Evolutionary conservation across 768 basidiomycete genomes (phyloP).

Genomic region (Boletus subparvulus): DNA sequence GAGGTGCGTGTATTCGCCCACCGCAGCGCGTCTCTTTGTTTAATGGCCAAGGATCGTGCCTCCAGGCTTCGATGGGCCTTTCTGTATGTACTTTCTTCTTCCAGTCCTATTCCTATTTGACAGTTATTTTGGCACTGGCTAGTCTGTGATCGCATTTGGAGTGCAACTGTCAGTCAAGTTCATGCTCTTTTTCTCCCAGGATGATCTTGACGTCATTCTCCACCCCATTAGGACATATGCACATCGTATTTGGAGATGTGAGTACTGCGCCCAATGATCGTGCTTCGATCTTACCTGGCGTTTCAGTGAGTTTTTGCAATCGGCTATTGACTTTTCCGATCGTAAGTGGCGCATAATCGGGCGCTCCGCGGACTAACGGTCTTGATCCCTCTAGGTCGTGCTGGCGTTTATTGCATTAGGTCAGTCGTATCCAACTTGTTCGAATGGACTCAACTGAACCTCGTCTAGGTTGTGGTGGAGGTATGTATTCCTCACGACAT

Average conservation of each 20-base stretch:
- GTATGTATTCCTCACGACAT: conserved; percentile 15
- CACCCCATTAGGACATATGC: conserved; percentile 33
- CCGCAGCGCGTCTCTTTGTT: background rate
- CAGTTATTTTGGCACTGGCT: background rate
- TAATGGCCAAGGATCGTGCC: background rate
- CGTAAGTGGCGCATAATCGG: conserved; percentile 21
- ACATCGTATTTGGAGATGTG: conserved; percentile 39
- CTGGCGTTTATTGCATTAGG: conserved; percentile 32
- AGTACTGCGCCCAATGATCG: conserved; percentile 6
- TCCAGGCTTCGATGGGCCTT: conserved; percentile 37
- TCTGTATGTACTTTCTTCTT: conserved; percentile 20
- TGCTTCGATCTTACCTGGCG: background rate
- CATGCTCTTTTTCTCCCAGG: background rate
- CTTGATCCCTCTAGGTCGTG: conserved; percentile 15
- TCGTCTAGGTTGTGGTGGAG: conserved; percentile 28
- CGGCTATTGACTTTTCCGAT: conserved; percentile 32
- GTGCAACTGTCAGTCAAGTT: conserved; percentile 33
- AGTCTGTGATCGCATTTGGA: conserved; percentile 37
- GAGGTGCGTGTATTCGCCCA: conserved; percentile 21
- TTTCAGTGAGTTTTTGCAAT: conserved; percentile 34
- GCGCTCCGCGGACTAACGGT: background rate
- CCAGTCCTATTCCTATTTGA: background rate
- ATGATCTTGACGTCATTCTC: conserved; percentile 3
- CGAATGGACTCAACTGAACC: background rate
- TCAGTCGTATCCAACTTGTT: conserved; percentile 3